Conservation (phyloP, 2,329 filamentous ascomycete species). For the Fusarium piperis region DNA sequence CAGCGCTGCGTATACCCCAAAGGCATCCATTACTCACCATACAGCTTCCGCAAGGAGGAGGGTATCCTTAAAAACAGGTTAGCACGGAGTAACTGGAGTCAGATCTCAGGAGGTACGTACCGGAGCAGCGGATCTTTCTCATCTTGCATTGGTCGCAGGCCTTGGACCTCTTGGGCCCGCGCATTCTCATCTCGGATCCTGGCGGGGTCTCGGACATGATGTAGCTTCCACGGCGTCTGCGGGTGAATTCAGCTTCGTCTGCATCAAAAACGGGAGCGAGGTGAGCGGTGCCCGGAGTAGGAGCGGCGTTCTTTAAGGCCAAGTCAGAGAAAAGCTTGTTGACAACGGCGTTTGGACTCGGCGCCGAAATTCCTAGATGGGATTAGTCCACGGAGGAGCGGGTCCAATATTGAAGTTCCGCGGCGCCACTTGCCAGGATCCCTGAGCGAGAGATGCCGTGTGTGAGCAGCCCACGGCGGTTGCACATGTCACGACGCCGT, state of each 20-base stretch:
- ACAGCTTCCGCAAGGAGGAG: slow-evolving; percentile 32
- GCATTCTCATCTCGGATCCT: slow-evolving; percentile 6
- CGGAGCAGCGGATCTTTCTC: slow-evolving; percentile 37
- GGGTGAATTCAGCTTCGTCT: background rate
- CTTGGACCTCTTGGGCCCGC: slow-evolving; percentile 28
- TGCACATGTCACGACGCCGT: background rate
- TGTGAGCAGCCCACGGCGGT: background rate
- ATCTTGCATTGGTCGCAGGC: slow-evolving; percentile 36
- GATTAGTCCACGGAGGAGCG: background rate
- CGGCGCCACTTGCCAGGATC: background rate
- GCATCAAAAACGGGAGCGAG: background rate
- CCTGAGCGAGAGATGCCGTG: background rate
- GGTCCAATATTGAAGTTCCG: background rate
- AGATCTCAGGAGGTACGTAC: background rate
- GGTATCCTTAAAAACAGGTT: slow-evolving; percentile 17
- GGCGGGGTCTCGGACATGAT: slow-evolving; percentile 10
- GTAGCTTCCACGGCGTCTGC: background rate
- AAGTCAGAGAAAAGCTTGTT: background rate
- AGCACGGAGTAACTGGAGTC: background rate
- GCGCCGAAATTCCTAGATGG: slow-evolving; percentile 26
- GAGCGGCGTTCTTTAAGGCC: slow-evolving; percentile 4
- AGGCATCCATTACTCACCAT: background rate
- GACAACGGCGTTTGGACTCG: slow-evolving; percentile 1
- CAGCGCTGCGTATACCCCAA: background rate
- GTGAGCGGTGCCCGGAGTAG: background rate